Evolutionary conservation across 208 protist species (phyloP).

Genomic region (Zelonia costaricensis): DNA sequence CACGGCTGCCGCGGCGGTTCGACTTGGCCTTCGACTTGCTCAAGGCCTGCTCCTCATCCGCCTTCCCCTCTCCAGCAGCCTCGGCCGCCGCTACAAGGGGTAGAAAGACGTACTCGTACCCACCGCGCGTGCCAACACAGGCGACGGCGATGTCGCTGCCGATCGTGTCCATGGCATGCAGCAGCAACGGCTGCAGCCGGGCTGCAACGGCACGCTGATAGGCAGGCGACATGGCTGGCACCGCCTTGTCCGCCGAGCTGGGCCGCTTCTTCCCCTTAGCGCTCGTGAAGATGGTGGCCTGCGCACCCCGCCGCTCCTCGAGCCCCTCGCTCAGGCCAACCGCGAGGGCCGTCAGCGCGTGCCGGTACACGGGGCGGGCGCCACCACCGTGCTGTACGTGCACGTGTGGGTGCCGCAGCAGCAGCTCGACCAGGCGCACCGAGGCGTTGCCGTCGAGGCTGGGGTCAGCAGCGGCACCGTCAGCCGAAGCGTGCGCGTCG

Average conservation of each 20-base stretch:
- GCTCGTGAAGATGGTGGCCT: conserved; percentile 51
- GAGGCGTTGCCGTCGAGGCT: conserved; percentile 34
- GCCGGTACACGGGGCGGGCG: conserved; percentile 59
- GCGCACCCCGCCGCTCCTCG: conserved; percentile 7
- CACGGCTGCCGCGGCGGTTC: neutral
- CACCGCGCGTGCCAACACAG: conserved; percentile 66
- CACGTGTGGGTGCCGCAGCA: conserved; percentile 72
- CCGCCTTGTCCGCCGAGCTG: conserved; percentile 12
- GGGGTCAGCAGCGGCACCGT: too few species aligned
- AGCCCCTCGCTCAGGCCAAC: conserved; percentile 47
- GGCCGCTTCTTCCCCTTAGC: conserved; percentile 20
- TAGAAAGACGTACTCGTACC: conserved; percentile 75
- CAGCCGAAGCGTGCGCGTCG: too few species aligned
- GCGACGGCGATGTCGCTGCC: conserved; percentile 64
- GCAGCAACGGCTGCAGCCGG: conserved; percentile 34
- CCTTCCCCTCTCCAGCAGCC: neutral
- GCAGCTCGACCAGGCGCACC: conserved; percentile 44
- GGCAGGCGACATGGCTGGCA: conserved; percentile 13
- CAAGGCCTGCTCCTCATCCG: neutral
- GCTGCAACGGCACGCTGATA: conserved; percentile 37
- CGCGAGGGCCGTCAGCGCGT: conserved; percentile 57
- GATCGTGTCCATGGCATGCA: conserved; percentile 44
- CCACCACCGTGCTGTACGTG: conserved; percentile 33
- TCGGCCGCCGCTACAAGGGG: conserved; percentile 37
- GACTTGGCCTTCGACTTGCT: neutral